phyloP scores from a whole-genome alignment of 331 rosid species.

The Quercus phellos region DNA sequence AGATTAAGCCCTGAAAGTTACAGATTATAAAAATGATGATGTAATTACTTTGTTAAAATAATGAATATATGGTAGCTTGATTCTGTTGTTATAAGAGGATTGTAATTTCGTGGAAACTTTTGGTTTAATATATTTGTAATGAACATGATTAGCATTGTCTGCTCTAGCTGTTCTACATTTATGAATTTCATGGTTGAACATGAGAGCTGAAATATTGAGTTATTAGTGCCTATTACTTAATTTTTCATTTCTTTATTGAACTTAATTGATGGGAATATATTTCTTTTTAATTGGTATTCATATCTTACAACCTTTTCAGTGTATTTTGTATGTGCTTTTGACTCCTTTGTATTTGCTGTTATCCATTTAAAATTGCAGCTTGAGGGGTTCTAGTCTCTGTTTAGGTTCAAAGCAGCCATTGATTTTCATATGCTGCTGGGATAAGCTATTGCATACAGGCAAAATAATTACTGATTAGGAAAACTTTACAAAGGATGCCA shows the following conservation, averaged over 20 bases:
- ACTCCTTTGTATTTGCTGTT: background rate
- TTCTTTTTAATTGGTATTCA: background rate
- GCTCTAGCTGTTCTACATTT: background rate
- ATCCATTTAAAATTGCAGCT: background rate
- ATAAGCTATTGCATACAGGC: background rate
- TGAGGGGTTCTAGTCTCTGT: background rate
- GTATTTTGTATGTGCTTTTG: background rate
- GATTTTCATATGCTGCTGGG: slow-evolving; percentile 6
- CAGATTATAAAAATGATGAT: too few species aligned
- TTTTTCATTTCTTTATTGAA: background rate
- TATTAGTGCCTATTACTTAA: background rate
- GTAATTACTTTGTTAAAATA: background rate
- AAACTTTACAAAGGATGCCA: slow-evolving; percentile 45
- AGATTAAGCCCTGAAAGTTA: too few species aligned
- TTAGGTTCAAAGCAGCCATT: background rate
- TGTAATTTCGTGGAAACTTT: background rate
- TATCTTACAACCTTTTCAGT: background rate
- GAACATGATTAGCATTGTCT: background rate
- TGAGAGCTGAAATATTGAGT: background rate
- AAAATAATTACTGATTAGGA: background rate
- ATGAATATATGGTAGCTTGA: background rate
- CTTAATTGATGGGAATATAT: background rate
- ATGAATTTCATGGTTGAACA: background rate
- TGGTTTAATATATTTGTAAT: background rate
- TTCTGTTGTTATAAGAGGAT: background rate